Evolutionary conservation across 768 basidiomycete genomes (phyloP).

Genomic region (Pleurotus pulmonarius): DNA sequence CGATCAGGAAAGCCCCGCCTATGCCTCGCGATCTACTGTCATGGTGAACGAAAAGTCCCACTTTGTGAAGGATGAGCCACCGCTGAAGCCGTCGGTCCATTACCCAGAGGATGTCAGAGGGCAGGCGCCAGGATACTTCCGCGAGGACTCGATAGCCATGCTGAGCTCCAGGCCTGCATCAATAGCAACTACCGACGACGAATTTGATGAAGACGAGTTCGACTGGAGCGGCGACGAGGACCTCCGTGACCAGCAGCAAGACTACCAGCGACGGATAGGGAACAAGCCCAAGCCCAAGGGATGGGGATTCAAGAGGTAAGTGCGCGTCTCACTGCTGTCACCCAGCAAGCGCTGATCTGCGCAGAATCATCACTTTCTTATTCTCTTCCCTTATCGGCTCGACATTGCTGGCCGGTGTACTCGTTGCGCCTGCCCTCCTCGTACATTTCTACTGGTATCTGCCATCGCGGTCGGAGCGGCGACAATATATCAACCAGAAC

Average conservation of each 20-base stretch:
- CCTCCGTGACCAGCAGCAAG: conserved; percentile 64
- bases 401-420: conserved; percentile 54
- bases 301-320: conserved; percentile 55
- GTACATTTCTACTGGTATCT: conserved; percentile 72
- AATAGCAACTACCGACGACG: conserved; percentile 53
- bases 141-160: conserved; percentile 25
- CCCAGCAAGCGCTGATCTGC: conserved; percentile 1
- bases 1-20: conserved; percentile 20
- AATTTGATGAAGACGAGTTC: conserved; percentile 51
- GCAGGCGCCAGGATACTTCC: conserved; percentile 21
- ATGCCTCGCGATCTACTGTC: conserved; percentile 19
- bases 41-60: conserved; percentile 17
- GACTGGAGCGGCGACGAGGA: conserved; percentile 83
- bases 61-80: conserved; percentile 17
- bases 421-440: conserved; percentile 59
- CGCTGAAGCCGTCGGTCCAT: conserved; percentile 44
- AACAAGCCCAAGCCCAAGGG: conserved; percentile 35
- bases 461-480: conserved; percentile 48
- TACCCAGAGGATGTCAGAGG: conserved; percentile 42
- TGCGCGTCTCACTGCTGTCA: background rate
- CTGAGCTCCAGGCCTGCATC: conserved; percentile 35
- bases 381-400: conserved; percentile 77
- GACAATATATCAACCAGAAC: conserved; percentile 61
- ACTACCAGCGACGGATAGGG: conserved; percentile 61
- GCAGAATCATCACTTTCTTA: conserved; percentile 56